phyloP scores from a whole-genome alignment of 176 grass and related monocot genomes.

The Dactylis glomerata region DNA sequence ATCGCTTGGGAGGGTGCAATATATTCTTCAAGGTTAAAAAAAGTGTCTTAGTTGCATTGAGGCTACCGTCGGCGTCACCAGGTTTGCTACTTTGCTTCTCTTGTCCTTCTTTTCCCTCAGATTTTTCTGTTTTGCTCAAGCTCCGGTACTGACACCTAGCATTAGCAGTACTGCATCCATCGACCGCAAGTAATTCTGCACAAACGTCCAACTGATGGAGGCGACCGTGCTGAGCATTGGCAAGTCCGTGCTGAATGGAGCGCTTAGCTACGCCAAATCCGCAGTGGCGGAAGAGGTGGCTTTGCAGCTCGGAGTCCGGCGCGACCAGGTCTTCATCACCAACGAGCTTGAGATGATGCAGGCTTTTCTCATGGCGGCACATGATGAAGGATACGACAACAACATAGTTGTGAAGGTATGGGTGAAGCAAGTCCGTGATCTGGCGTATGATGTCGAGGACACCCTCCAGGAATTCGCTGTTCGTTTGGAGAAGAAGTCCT shows the following conservation, averaged over 20 bases:
- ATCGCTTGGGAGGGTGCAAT: not conserved
- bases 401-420: not conserved
- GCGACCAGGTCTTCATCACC: too few species aligned
- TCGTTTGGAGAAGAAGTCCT: not conserved
- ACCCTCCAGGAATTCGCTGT: not conserved
- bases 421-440: conserved; percentile 1
- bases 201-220: too few species aligned
- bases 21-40: too few species aligned
- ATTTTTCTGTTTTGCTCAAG: not conserved
- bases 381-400: too few species aligned
- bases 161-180: not conserved
- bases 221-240: too few species aligned
- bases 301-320: too few species aligned
- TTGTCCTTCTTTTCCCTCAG: not conserved
- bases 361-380: too few species aligned
- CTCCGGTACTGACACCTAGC: not conserved
- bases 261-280: too few species aligned
- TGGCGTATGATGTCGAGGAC: conserved; percentile 32
- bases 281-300: too few species aligned
- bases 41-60: not conserved
- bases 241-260: too few species aligned
- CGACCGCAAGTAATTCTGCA: too few species aligned
- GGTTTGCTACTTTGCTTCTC: not conserved
- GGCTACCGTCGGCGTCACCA: not conserved
- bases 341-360: too few species aligned